Percentiles rank a stretch among this genome's conserved stretches.
Evolutionary conservation across 441 rosid species (phyloP).

Genomic region (Manihot esculenta): DNA sequence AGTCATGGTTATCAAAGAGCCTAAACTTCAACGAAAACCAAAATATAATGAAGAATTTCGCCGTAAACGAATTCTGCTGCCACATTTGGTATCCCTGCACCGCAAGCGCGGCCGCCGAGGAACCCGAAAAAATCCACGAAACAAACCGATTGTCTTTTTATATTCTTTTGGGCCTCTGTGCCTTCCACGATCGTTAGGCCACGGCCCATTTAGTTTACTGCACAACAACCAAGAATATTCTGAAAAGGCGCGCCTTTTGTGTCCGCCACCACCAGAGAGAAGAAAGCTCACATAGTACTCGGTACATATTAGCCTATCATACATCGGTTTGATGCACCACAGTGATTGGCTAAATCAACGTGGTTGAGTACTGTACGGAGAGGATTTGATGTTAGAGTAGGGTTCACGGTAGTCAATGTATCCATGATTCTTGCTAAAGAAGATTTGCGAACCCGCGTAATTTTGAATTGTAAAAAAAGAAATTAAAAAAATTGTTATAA

Average conservation of each 20-base stretch:
- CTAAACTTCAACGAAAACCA: neutral
- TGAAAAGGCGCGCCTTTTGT: slow-evolving; percentile 16
- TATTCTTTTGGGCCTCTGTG: neutral
- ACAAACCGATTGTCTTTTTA: neutral
- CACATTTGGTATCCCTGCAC: slow-evolving; percentile 39
- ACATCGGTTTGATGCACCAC: neutral
- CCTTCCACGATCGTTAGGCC: too few species aligned
- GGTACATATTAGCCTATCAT: neutral
- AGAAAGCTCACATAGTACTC: slow-evolving; percentile 30
- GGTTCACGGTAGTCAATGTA: slow-evolving; percentile 10
- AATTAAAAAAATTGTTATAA: neutral
- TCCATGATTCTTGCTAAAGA: slow-evolving; percentile 19
- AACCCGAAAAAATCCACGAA: neutral
- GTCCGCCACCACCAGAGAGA: neutral
- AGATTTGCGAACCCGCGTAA: slow-evolving; percentile 46
- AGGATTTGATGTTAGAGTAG: neutral
- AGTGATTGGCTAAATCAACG: neutral
- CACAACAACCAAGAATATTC: neutral
- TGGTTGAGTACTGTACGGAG: neutral
- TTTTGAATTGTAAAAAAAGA: slow-evolving; percentile 22
- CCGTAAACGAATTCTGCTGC: slow-evolving; percentile 57
- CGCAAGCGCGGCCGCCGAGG: neutral
- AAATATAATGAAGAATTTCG: slow-evolving; percentile 6
- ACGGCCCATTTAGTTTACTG: too few species aligned
- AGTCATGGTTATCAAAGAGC: too few species aligned